Evolutionary conservation across 1,284 basidiomycete genomes (phyloP), one percentile per base, ranked within the genome.

Genomic region (Trichosporon asahii): DNA sequence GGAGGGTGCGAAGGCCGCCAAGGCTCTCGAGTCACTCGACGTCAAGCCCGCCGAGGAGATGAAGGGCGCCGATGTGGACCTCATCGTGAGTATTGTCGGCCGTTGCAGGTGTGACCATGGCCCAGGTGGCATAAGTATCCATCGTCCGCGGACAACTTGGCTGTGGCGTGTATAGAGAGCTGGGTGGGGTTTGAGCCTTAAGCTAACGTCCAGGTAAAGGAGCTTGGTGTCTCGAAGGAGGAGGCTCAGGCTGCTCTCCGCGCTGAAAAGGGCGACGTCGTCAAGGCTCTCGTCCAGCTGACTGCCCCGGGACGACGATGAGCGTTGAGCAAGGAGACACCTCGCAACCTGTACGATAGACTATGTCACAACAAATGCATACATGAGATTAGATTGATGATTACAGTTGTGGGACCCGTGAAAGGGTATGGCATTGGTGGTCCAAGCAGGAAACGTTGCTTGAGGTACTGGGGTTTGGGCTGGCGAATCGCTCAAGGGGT

Each of bases 21-120:
- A 73, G 67, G 81, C 81, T 4, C 75, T 81, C 72, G 74, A 81
- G 70, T 75, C 79, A 60, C 68, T 82, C 23, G 75, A 79, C 9
- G 74, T 79, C 15, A 71, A 72, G 69, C 37, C 35, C 8, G 67
- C n/a, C 25, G 55, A 31, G n/a, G 69, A 71, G 3, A 72, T 76
- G 11, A 79, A 80, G 35, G 65, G 74, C 2, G 76, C 71, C 31
- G 80, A 82, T 70, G 79, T 80, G 5, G 76, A 81, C 14, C 77
- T 76, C 29, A 73, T 81, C 31, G 81, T 82, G 70, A 71, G 81
- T 78, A 9, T 6, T 46, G n/a, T n/a, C n/a, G n/a, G n/a, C n/a
- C n/a, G n/a, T n/a, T n/a, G n/a, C n/a, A n/a, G n/a, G n/a, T n/a
- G n/a, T n/a, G n/a, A 33, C 31, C 7, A 33, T 33, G 31, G 31